A percentile compares a stretch with the other conserved stretches of the same genome.
phyloP scores from a whole-genome alignment of 2,329 filamentous ascomycete species.

The Aspergillus hiratsukae region DNA sequence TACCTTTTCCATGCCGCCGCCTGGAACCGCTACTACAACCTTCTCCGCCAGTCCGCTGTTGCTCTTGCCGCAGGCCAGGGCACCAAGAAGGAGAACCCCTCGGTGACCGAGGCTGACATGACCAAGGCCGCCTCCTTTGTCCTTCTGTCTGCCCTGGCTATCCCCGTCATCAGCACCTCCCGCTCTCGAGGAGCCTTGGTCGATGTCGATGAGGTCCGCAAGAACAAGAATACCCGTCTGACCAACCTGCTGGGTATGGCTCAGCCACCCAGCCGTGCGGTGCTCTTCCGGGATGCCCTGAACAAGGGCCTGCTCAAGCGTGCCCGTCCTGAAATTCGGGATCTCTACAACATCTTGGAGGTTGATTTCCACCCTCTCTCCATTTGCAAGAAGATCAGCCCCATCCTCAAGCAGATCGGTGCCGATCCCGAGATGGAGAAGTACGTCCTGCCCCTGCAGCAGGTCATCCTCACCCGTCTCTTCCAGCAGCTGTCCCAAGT shows the following conservation, averaged over 20 bases:
- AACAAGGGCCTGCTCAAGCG: constrained; percentile 93
- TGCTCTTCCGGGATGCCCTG: constrained; percentile 91
- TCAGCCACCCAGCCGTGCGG: constrained; percentile 78
- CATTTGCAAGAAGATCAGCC: constrained; percentile 98
- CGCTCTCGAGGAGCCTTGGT: constrained; percentile 92
- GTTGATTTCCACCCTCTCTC: constrained; percentile 98
- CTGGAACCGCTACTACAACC: constrained; percentile 95
- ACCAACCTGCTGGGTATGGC: constrained; percentile 95
- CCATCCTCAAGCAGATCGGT: constrained; percentile 89
- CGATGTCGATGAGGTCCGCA: constrained; percentile 92
- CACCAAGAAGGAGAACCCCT: constrained; percentile 91
- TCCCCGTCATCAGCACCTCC: constrained; percentile 97
- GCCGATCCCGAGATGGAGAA: constrained; percentile 94
- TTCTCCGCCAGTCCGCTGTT: constrained; percentile 84
- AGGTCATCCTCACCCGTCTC: constrained; percentile 94
- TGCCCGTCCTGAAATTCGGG: constrained; percentile 87
- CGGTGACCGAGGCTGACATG: constrained; percentile 81
- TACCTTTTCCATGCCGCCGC: constrained; percentile 98
- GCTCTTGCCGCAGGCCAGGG: constrained; percentile 79
- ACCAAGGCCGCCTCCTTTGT: constrained; percentile 95
- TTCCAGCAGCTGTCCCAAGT: constrained; percentile 99
- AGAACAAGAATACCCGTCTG: constrained; percentile 97
- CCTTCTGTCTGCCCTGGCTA: constrained; percentile 89
- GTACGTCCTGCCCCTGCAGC: constrained; percentile 91
- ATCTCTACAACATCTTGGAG: constrained; percentile 97